phyloP scores from a whole-genome alignment of 495 filamentous ascomycete genomes.

The Daldinia bambusicola region DNA sequence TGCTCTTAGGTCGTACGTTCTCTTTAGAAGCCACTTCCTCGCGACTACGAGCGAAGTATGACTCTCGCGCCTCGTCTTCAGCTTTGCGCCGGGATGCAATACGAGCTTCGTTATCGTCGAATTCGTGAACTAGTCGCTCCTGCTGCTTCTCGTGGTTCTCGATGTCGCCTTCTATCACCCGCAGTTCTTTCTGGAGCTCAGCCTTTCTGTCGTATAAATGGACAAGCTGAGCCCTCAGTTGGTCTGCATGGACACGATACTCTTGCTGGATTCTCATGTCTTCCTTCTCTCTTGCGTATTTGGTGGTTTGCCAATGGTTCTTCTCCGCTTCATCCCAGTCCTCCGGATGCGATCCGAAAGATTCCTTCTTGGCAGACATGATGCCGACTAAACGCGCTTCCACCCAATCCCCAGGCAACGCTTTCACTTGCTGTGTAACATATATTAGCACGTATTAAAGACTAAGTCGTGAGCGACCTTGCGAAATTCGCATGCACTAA shows the following conservation, averaged over 20 bases:
- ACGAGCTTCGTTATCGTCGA: constrained; percentile 20
- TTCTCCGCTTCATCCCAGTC: constrained; percentile 41
- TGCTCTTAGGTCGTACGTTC: constrained; percentile 30
- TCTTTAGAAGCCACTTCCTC: constrained; percentile 26
- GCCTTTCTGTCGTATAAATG: constrained; percentile 35
- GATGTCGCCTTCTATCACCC: constrained; percentile 20
- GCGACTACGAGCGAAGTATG: constrained; percentile 33
- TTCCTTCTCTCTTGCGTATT: constrained; percentile 31
- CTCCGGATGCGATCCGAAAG: constrained; percentile 5
- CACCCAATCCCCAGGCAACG: constrained; percentile 16
- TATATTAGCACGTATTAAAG: constrained; percentile 11
- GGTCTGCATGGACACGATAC: constrained; percentile 28
- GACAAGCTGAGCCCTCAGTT: constrained; percentile 28
- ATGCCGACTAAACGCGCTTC: constrained; percentile 18
- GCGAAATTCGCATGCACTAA: background rate
- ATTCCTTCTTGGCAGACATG: constrained; percentile 43
- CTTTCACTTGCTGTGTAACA: constrained; percentile 17
- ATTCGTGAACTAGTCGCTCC: constrained; percentile 34
- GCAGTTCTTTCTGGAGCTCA: constrained; percentile 28
- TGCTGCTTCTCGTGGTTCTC: constrained; percentile 35
- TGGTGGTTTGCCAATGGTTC: constrained; percentile 35
- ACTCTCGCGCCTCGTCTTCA: constrained; percentile 33
- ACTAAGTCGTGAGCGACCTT: background rate
- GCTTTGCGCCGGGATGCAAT: constrained; percentile 28
- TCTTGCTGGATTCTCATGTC: constrained; percentile 31